Percentiles rank a stretch among this genome's conserved stretches.
Evolutionary conservation across 164 flowering plant genomes (phyloP).

Genomic region (Vitis rotundifolia): DNA sequence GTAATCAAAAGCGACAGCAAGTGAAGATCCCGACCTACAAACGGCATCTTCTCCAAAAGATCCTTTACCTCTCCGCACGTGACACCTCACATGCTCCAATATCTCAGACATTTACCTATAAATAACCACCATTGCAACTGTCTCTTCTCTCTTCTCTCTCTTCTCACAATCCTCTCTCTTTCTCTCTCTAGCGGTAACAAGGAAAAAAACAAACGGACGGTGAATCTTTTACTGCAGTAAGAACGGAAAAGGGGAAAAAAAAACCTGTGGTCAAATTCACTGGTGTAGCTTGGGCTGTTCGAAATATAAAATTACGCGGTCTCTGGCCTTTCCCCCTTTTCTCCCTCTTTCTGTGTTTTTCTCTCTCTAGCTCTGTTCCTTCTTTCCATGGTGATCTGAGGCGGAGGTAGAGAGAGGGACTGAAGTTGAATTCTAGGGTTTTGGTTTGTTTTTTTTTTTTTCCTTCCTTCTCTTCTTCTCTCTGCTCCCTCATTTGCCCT

Average conservation of each 20-base stretch:
- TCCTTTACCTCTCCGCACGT: conserved; percentile 7
- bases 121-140: conserved; percentile 25
- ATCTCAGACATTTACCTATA: background rate
- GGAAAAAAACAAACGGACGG: too few species aligned
- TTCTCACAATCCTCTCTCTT: background rate
- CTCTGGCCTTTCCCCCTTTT: conserved; percentile 19
- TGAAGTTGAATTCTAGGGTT: too few species aligned
- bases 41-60: conserved; percentile 12
- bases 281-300: conserved; percentile 2
- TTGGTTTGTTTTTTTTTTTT: background rate
- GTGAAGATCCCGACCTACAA: conserved; percentile 22
- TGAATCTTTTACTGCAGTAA: too few species aligned
- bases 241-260: too few species aligned
- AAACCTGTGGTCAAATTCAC: too few species aligned
- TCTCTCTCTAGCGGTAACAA: too few species aligned
- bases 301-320: conserved; percentile 39
- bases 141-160: conserved; percentile 22
- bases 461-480: background rate
- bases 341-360: conserved; percentile 7
- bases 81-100: conserved; percentile 19
- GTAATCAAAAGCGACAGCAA: background rate
- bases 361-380: background rate
- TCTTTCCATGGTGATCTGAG: background rate
- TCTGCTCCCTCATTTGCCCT: background rate
- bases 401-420: too few species aligned